These are phyloP conservation scores for Drechslerella dactyloides DNA, from an alignment of 2,329 filamentous ascomycete species.

Conservation along the genomic window DNA sequence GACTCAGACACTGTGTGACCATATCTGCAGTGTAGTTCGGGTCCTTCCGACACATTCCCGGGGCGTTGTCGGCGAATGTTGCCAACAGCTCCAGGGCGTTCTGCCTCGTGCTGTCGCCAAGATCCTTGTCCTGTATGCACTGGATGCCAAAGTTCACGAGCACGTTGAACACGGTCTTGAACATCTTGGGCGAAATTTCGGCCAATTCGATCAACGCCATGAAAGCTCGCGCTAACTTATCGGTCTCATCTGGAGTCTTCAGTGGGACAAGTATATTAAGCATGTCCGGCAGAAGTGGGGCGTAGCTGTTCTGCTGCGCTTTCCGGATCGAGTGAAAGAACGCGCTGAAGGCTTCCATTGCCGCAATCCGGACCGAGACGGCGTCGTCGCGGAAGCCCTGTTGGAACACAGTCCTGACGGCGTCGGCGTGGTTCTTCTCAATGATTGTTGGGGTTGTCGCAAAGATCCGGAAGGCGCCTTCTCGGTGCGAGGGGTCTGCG, in stretches of 20 bases:
- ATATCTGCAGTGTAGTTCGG: constrained; percentile 90
- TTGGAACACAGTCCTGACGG: constrained; percentile 85
- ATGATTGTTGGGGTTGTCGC: constrained; percentile 94
- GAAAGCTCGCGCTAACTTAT: constrained; percentile 87
- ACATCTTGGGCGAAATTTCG: constrained; percentile 95
- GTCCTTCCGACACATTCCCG: constrained; percentile 94
- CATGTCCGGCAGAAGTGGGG: constrained; percentile 82
- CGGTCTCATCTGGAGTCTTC: constrained; percentile 87
- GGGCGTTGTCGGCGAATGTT: constrained; percentile 93
- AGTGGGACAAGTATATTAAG: constrained; percentile 93
- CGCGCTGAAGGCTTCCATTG: constrained; percentile 94
- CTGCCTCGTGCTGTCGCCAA: constrained; percentile 86
- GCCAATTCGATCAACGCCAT: constrained; percentile 92
- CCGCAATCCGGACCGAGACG: constrained; percentile 79
- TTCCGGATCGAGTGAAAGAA: constrained; percentile 92
- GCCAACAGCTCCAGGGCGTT: constrained; percentile 97
- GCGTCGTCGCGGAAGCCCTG: constrained; percentile 90
- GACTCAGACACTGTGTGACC: constrained; percentile 95
- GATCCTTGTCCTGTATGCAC: constrained; percentile 93
- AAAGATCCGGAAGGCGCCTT: constrained; percentile 94
- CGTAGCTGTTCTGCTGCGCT: constrained; percentile 88
- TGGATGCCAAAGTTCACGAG: constrained; percentile 91
- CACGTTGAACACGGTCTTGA: constrained; percentile 90
- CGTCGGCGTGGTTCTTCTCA: constrained; percentile 90
- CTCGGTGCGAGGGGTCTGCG: constrained; percentile 78